Conservation (phyloP, 129 eudicot species). For the Flaveria trinervia region DNA sequence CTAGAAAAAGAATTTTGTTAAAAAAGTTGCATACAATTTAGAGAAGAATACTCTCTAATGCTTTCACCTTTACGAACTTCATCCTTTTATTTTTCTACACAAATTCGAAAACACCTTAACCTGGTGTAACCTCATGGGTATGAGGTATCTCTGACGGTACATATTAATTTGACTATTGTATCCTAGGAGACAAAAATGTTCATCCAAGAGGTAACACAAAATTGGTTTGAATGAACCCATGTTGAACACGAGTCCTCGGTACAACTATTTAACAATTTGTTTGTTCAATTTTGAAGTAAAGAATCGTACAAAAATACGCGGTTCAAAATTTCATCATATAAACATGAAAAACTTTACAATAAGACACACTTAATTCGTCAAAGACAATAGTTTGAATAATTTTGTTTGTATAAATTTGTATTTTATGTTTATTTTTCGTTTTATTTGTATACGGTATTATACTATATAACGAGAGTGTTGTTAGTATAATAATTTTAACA, state of each 20-base stretch:
- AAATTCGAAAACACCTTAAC: not conserved
- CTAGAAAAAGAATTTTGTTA: not conserved
- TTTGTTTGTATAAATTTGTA: not conserved
- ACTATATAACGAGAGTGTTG: not conserved
- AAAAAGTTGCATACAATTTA: not conserved
- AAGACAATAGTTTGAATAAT: not conserved
- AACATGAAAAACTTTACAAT: too few species aligned
- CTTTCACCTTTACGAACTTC: not conserved
- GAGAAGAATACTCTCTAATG: not conserved
- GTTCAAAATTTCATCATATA: not conserved
- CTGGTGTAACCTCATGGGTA: not conserved
- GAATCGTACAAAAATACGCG: not conserved
- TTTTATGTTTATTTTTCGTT: not conserved
- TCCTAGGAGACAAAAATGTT: not conserved
- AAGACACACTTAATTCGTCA: not conserved
- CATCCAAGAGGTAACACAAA: not conserved
- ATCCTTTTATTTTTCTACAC: not conserved
- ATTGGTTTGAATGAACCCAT: not conserved
- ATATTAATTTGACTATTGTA: not conserved
- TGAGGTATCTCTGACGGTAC: not conserved
- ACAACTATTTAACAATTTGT: not conserved
- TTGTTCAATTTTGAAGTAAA: not conserved
- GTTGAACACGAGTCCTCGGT: not conserved
- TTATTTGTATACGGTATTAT: not conserved
- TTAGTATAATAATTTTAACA: not conserved